Evolutionary conservation across 2,329 filamentous ascomycete genomes (phyloP).

Genomic region (Arthroderma sp.): DNA sequence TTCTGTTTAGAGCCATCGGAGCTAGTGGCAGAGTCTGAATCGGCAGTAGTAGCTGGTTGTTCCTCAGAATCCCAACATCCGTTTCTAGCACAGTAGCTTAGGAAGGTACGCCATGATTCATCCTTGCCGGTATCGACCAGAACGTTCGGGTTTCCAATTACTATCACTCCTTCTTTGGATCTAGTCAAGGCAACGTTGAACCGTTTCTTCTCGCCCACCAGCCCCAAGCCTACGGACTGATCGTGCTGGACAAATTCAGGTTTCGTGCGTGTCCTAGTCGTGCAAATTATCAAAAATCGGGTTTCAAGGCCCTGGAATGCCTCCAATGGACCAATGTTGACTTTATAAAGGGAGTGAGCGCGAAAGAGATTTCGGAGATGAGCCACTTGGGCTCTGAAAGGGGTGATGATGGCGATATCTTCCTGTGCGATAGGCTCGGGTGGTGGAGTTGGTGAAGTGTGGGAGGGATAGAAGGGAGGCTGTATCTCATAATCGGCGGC

Average conservation of each 20-base stretch:
- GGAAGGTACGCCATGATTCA: conserved; percentile 24
- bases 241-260: conserved; percentile 13
- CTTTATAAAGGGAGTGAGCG: conserved; percentile 18
- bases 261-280: conserved; percentile 21
- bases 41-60: neutral
- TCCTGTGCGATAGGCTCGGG: conserved; percentile 16
- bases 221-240: conserved; percentile 17
- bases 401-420: conserved; percentile 33
- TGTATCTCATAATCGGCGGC: conserved; percentile 17
- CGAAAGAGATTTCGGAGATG: conserved; percentile 27
- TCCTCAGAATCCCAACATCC: conserved; percentile 18
- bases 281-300: conserved; percentile 33
- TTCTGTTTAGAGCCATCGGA: neutral
- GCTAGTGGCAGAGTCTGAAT: neutral
- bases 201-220: conserved; percentile 26
- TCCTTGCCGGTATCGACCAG: conserved; percentile 20
- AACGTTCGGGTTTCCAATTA: conserved; percentile 29
- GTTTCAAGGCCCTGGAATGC: conserved; percentile 35
- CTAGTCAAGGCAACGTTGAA: conserved; percentile 35
- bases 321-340: conserved; percentile 35
- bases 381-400: conserved; percentile 34
- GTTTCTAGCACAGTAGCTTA: conserved; percentile 28
- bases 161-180: conserved; percentile 30
- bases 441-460: conserved; percentile 4
- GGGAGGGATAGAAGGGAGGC: conserved; percentile 16